Base-by-base conservation (phyloP, 2,329 filamentous ascomycete species). In the Arthroderma uncinatum region DNA sequence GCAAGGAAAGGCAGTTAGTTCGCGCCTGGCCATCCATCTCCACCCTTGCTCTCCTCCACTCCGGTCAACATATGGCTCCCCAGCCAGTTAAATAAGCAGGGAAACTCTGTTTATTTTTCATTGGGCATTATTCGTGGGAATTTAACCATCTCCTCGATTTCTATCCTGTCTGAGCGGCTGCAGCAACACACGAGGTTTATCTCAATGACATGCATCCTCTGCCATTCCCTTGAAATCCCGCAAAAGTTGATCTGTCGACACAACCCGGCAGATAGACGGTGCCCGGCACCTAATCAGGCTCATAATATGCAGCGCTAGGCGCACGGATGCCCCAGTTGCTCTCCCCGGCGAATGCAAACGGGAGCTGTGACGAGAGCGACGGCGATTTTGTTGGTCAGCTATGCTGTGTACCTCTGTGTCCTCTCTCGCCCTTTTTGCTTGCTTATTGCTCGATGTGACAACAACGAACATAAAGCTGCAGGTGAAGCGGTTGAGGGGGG, bases 161-260 rank as follows among this genome's bases (percentile, higher is more conserved):
- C 33, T 53, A 30, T 55, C 39, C 33, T 36, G 30, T 55, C 58
- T 57, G 34, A 55, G 56, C 55, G 55, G 50, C 55, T 34, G 58
- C 53, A 54, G 40, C 44, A 54, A 57, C 55, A 53, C 58, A 60
- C 55, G 42, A 58, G 55, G 58, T 56, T 54, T 44, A 55, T 40
- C 40, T 30, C 53, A 50, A 60, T 60, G 58, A 48, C 58, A 60
- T 60, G 58, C 58, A 56, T 55, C 16, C 16, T 21, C 48, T 36
- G 33, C 48, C 48, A 53, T 28, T 34, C 33, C 48, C 34, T 53
- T 53, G 50, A 53, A 53, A 53, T 53, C 50, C 50, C 50, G 50
- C 50, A 53, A 50, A 50, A 50, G 30, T 36, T 53, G 50, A 53
- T 53, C 30, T 37, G 33, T 53, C 33, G 19, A 53, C 30, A 53